Evolutionary conservation across 2,329 filamentous ascomycete genomes (phyloP).

Genomic region (Pseudogymnoascus sp.): DNA sequence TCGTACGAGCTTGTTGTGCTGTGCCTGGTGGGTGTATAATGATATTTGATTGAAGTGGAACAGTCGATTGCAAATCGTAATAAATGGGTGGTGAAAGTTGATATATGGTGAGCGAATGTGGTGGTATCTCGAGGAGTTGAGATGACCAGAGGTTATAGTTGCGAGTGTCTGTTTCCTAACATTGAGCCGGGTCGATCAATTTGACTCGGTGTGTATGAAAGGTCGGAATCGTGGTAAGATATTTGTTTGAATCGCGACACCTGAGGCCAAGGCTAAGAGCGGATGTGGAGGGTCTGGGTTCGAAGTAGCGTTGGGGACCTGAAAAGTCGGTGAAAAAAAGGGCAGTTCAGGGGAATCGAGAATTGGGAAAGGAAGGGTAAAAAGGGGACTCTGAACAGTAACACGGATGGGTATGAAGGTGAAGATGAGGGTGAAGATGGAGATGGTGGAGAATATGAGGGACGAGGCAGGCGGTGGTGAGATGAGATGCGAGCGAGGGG

Average conservation of each 20-base stretch:
- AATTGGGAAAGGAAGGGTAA: background rate
- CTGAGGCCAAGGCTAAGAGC: background rate
- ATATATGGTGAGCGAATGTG: background rate
- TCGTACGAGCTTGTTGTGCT: background rate
- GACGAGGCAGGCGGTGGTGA: background rate
- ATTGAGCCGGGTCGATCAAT: background rate
- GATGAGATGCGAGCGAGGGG: slow-evolving; percentile 3
- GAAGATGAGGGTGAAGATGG: background rate
- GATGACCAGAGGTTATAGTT: background rate
- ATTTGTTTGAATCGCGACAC: background rate
- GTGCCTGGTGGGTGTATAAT: slow-evolving; percentile 1
- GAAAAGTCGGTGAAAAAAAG: background rate
- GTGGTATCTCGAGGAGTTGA: background rate
- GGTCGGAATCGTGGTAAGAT: background rate
- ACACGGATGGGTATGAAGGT: background rate
- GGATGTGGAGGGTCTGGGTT: background rate
- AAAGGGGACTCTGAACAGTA: background rate
- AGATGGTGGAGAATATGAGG: background rate
- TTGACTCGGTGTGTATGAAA: background rate
- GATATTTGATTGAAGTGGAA: slow-evolving; percentile 4
- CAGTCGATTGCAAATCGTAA: slow-evolving; percentile 1
- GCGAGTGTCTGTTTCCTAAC: background rate
- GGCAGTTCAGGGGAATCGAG: background rate
- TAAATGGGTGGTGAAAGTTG: background rate
- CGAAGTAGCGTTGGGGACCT: background rate